A percentile compares a stretch with the other conserved stretches of the same genome.
These are phyloP conservation scores for Adenanthera pavonina DNA, from an alignment of 306 rosid species.

Conservation along the genomic window DNA sequence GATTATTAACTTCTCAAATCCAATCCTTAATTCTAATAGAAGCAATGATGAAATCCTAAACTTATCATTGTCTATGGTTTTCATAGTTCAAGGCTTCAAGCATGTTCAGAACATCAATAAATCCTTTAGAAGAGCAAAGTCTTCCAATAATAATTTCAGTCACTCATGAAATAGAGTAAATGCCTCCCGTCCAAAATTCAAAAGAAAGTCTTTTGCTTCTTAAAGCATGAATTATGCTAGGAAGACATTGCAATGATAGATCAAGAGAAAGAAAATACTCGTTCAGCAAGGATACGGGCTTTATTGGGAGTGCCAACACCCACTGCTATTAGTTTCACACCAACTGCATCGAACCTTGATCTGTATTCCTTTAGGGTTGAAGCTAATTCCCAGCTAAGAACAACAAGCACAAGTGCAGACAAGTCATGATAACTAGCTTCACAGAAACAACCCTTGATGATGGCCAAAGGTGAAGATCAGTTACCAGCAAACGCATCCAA, in stretches of 20 bases:
- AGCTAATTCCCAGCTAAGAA: conserved; percentile 81
- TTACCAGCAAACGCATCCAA: conserved; percentile 93
- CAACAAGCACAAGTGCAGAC: conserved; percentile 33
- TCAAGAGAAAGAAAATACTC: conserved; percentile 52
- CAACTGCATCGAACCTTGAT: conserved; percentile 74
- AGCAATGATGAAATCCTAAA: not conserved
- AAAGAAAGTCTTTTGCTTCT: not conserved
- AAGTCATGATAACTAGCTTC: conserved; percentile 24
- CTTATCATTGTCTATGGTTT: not conserved
- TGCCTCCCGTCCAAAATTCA: not conserved
- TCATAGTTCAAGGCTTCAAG: conserved; percentile 9
- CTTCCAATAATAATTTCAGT: not conserved
- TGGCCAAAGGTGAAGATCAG: conserved; percentile 30
- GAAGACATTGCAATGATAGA: conserved; percentile 27
- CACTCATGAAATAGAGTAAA: not conserved
- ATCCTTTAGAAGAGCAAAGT: not conserved
- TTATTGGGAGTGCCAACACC: conserved; percentile 83
- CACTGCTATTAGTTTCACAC: conserved; percentile 77
- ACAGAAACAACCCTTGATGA: conserved; percentile 21
- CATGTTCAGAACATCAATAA: conserved; percentile 1
- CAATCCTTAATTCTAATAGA: not conserved
- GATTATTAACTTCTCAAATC: not conserved
- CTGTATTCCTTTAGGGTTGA: conserved; percentile 72
- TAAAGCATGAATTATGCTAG: conserved; percentile 17
- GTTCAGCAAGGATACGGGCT: conserved; percentile 80